These are phyloP conservation scores for Rhodotorula kratochvilovae DNA, from an alignment of 768 basidiomycete species.

Conservation along the genomic window DNA sequence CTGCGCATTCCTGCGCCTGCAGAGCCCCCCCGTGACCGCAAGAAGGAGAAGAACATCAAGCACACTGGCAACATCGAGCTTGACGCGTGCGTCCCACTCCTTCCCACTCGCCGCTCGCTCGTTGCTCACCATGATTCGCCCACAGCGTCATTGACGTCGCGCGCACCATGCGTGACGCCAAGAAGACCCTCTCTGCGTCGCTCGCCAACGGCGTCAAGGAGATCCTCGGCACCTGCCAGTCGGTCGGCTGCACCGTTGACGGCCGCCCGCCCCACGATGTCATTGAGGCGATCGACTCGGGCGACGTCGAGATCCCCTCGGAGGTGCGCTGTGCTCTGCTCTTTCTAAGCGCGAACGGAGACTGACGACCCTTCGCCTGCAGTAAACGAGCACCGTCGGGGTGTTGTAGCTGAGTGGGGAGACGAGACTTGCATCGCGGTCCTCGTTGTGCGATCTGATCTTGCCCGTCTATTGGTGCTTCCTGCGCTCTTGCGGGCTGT, in stretches of 20 bases:
- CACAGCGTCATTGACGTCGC: slow-evolving; percentile 76
- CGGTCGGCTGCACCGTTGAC: slow-evolving; percentile 92
- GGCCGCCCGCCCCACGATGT: slow-evolving; percentile 73
- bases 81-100: slow-evolving; percentile 7
- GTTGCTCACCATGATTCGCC: not conserved
- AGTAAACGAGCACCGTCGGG: not conserved
- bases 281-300: slow-evolving; percentile 50
- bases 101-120: not conserved
- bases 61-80: slow-evolving; percentile 89
- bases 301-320: slow-evolving; percentile 50
- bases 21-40: slow-evolving; percentile 98
- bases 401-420: not conserved
- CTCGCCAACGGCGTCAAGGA: slow-evolving; percentile 91
- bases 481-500: too few relatives aligned
- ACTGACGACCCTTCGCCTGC: not conserved
- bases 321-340: slow-evolving; percentile 37
- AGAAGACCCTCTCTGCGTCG: slow-evolving; percentile 94
- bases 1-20: slow-evolving; percentile 1
- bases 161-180: slow-evolving; percentile 87
- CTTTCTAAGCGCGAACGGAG: not conserved
- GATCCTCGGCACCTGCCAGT: slow-evolving; percentile 96
- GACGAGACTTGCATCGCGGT: not conserved
- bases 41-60: slow-evolving; percentile 99
- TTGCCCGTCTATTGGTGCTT: not conserved
- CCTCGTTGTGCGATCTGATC: not conserved